Evolutionary conservation across 1,284 basidiomycete species (phyloP).

Genomic region (Cutaneotrichosporon curvatum): DNA sequence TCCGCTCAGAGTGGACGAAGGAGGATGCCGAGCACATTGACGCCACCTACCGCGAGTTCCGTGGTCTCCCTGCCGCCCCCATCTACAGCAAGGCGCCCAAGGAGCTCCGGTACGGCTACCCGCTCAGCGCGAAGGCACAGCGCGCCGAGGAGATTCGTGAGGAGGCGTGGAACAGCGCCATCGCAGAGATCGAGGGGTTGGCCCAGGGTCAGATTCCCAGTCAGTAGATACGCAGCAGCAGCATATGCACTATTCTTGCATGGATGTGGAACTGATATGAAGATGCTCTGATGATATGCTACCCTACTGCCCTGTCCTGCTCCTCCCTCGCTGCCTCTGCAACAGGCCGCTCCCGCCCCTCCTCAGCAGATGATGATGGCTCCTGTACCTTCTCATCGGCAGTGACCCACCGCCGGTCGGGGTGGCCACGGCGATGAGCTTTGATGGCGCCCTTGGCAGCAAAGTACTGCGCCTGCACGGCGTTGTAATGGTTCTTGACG

Average conservation of each 20-base stretch:
- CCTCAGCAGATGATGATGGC: too few species aligned
- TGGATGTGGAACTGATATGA: not conserved
- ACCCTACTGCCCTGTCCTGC: too few species aligned
- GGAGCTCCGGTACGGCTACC: conserved; percentile 37
- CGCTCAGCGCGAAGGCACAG: conserved; percentile 27
- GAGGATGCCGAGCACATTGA: conserved; percentile 29
- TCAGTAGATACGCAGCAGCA: conserved; percentile 2
- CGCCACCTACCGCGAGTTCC: conserved; percentile 19
- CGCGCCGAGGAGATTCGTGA: conserved; percentile 22
- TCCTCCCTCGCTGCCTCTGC: too few species aligned
- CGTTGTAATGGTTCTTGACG: too few species aligned
- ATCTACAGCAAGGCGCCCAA: conserved; percentile 58
- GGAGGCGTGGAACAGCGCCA: conserved; percentile 24
- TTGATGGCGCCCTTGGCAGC: too few species aligned
- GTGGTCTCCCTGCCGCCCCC: conserved; percentile 55
- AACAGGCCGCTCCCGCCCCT: too few species aligned
- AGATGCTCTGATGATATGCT: too few species aligned
- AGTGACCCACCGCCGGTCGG: too few species aligned
- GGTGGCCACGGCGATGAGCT: too few species aligned
- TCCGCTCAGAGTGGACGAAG: conserved; percentile 31
- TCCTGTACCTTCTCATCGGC: too few species aligned
- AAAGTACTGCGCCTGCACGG: too few species aligned
- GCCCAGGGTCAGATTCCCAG: conserved; percentile 1
- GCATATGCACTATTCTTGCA: conserved; percentile 4
- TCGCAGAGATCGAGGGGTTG: conserved; percentile 22